Base-by-base conservation (phyloP, 1,284 basidiomycete species). In the Inonotus hispidus region DNA sequence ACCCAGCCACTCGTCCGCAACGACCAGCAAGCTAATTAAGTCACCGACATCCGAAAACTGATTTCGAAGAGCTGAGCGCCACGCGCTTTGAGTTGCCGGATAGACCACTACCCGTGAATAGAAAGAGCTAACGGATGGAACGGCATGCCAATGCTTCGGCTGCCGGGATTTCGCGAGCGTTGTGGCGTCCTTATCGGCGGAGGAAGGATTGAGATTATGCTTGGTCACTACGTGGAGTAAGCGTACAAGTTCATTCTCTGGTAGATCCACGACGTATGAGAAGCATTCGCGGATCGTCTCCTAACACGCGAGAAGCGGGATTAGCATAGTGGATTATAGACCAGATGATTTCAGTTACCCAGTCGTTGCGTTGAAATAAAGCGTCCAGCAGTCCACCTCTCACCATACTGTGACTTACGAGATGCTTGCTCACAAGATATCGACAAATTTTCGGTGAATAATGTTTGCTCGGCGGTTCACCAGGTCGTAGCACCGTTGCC, bases 321-420 rank as follows among this genome's bases (percentile, higher is more conserved):
- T 27, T 14, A 29, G 53, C 49, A 45, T 16, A 21, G 29, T 14
- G 38, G 10, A 46, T 35, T 19, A 45, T 4, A 7, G 29, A 53
- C 0, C 1, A 13, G 38, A 46, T 14, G 35, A 53, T 53, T 43
- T 38, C 14, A 70, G 81, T 61, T 68, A 89, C 88, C 88, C 88
- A 90, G 67, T 90, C 89, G 50, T 77, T 74, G 60, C 76, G 78
- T 57, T 75, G 68, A 47, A 76, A 73, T 41, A 91, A 70, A 4
- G 74, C 75, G 11, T 73, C 73, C 32, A 90, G 66, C 16, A 90
- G 68, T 2, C 82, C 84, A 21, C 77, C 79, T 1, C 80, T 73
- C 13, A 88, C 66, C 84, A 90, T 88, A 29, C 74, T 77, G 37
- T 80, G 76, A 59, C 79, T 83, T 16, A 89, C 79, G 3, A 79